Evolutionary conservation across 805 yeast genomes (phyloP), one percentile per base, ranked within the genome.

Genomic region (Myxozyma geophila): DNA sequence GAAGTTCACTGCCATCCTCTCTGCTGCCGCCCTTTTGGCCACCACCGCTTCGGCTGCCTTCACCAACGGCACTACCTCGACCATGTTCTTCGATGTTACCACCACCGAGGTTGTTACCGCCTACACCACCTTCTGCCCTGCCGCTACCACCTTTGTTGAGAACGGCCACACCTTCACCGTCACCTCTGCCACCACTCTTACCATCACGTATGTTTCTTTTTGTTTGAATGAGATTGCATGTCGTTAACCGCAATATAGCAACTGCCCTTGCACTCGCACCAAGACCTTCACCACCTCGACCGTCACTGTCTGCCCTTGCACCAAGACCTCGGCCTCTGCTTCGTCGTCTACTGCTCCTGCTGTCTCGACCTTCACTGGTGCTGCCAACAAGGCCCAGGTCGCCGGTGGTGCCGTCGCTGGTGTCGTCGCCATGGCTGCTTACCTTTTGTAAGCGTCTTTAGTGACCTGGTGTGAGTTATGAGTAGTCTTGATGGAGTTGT

Each of bases 81-180:
- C 83, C 74, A 75, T 81, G 76, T 79, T 83, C 70, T 76, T 74
- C 77, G 76, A 73, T 66, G 75, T 80, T 70, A 79, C 81, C 72
- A 71, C 76, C 69, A 70, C 74, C 55, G 82, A 83, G 68, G 86
- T 85, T 67, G 90, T 87, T 74, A 85, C 90, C 73, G 87, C 80
- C 74, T 83, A 80, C 83, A 85, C 89, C 79, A 89, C 96, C 72
- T 89, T 87, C 88, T 89, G 96, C 79, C 96, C 96, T 76, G 79
- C 74, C 68, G 78, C 96, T 58, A 90, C 96, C 72, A 78, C 82
- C 65, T 73, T 89, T 65, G 81, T 80, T 69, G 84, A 86, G 77
- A 87, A 86, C 83, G 82, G 82, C 81, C 75, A 76, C 76, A 88
- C 93, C 74, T 83, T 85, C 85, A 85, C 88, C 70, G 91, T 87